A percentile compares a stretch with the other conserved stretches of the same genome.
Conservation (phyloP, 345 rosid genomes). For the Dipteronia sinensis region DNA sequence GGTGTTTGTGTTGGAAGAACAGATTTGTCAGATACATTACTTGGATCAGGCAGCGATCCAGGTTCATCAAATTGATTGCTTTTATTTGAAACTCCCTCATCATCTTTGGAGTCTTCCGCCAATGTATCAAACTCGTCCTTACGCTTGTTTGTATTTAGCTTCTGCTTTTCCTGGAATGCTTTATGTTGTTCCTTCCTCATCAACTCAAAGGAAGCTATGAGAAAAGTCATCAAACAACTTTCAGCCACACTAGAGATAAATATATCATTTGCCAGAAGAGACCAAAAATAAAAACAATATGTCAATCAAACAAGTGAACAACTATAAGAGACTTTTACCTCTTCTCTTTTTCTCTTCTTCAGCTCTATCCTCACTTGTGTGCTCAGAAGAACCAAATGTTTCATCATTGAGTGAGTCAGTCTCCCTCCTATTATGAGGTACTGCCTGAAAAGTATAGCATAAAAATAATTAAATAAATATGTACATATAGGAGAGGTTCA, state of each 20-base stretch:
- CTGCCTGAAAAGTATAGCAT: constrained; percentile 54
- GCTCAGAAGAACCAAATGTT: constrained; percentile 91
- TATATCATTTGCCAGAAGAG: constrained; percentile 2
- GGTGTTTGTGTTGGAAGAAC: constrained; percentile 45
- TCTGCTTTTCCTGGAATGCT: constrained; percentile 79
- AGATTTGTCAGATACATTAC: constrained; percentile 42
- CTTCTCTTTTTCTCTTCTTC: constrained; percentile 97
- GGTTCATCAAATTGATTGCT: constrained; percentile 45
- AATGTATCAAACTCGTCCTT: constrained; percentile 71
- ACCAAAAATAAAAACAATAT: neutral
- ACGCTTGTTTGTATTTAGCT: constrained; percentile 53
- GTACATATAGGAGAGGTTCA: neutral
- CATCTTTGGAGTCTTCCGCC: constrained; percentile 65
- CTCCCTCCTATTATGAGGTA: constrained; percentile 66
- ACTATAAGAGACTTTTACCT: constrained; percentile 48
- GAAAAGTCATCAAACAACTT: constrained; percentile 22
- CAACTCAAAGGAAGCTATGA: constrained; percentile 86
- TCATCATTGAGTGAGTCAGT: constrained; percentile 81
- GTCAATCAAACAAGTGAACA: constrained; percentile 2
- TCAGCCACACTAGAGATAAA: neutral
- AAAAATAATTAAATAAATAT: neutral
- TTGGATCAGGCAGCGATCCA: constrained; percentile 25
- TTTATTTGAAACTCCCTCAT: constrained; percentile 44
- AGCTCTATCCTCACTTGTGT: constrained; percentile 76
- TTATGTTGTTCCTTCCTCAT: constrained; percentile 95